Evolutionary conservation across 225 moss, liverwort and hornwort species (phyloP).

Genomic region (Takakia lepidozioides): DNA sequence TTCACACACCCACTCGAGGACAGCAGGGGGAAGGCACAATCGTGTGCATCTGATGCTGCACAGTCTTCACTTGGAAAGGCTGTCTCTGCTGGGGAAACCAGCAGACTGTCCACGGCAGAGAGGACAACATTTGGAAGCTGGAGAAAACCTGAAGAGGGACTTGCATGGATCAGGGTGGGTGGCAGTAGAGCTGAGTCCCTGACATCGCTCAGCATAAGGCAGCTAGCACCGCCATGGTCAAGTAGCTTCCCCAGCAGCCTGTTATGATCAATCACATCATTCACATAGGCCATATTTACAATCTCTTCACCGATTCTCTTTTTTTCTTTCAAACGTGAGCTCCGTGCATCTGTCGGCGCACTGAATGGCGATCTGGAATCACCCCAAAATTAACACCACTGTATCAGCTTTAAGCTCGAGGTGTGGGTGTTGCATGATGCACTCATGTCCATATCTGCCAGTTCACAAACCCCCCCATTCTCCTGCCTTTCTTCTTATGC

Average conservation of each 20-base stretch:
- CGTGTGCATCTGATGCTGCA: no score
- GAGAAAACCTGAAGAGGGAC: no score
- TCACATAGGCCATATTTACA: slow-evolving; percentile 62
- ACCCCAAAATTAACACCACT: slow-evolving; percentile 2
- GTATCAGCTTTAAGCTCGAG: neutral
- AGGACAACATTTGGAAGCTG: no score
- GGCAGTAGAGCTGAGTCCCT: slow-evolving; percentile 1
- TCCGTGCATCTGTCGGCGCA: slow-evolving; percentile 36
- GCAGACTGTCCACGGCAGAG: no score
- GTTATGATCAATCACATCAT: slow-evolving; percentile 72
- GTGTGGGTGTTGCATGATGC: no score
- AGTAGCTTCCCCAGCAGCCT: slow-evolving; percentile 60
- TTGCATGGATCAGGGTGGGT: neutral
- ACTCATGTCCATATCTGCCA: no score
- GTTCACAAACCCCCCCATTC: no score
- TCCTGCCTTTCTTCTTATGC: no score
- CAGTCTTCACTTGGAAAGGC: no score
- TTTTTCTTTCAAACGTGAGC: slow-evolving; percentile 74
- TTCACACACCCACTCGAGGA: no score
- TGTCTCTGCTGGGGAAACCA: no score
- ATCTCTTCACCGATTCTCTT: slow-evolving; percentile 78
- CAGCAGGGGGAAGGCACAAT: no score
- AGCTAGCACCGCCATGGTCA: slow-evolving; percentile 55
- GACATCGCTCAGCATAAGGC: slow-evolving; percentile 57
- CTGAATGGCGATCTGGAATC: slow-evolving; percentile 33